These are phyloP conservation scores for Taxawa tesnikishii DNA, from an alignment of 2,329 filamentous ascomycete genomes.

Conservation along the genomic window DNA sequence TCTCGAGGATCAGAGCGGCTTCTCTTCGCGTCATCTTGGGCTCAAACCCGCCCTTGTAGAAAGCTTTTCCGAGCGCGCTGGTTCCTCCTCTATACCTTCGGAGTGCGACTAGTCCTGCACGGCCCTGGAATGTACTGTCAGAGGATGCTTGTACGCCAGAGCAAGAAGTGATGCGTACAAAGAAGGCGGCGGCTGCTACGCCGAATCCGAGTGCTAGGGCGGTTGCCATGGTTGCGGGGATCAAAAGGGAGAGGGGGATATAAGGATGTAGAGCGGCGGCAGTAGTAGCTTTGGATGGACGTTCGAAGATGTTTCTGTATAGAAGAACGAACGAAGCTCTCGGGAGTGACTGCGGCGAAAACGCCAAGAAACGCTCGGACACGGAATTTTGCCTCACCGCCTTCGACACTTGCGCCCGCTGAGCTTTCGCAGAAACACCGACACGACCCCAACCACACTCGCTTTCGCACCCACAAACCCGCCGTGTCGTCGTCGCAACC, in stretches of 20 bases:
- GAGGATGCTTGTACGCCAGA: constrained; percentile 3
- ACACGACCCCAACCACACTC: too few relatives aligned
- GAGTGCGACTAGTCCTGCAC: constrained; percentile 81
- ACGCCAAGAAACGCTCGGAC: too few relatives aligned
- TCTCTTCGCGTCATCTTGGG: constrained; percentile 86
- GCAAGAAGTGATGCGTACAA: constrained; percentile 31
- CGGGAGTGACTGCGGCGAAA: too few relatives aligned
- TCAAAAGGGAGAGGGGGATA: too few relatives aligned
- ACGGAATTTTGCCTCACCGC: too few relatives aligned
- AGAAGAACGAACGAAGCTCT: too few relatives aligned
- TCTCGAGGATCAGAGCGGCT: constrained; percentile 77
- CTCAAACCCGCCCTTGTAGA: constrained; percentile 99
- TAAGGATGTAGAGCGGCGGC: too few relatives aligned
- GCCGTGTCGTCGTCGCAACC: not conserved
- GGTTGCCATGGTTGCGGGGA: too few relatives aligned
- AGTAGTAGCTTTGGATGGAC: too few relatives aligned
- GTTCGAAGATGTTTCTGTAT: too few relatives aligned
- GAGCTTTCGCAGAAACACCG: too few relatives aligned
- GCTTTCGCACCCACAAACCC: not conserved
- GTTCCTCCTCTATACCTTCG: constrained; percentile 64
- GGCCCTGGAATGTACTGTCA: constrained; percentile 48
- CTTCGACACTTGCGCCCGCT: too few relatives aligned
- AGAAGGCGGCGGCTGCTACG: constrained; percentile 53
- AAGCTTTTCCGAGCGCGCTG: constrained; percentile 75
- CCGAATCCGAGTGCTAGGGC: constrained; percentile 34